phyloP scores from a whole-genome alignment of 2,329 filamentous ascomycete genomes.

The Westerdykella ornata region DNA sequence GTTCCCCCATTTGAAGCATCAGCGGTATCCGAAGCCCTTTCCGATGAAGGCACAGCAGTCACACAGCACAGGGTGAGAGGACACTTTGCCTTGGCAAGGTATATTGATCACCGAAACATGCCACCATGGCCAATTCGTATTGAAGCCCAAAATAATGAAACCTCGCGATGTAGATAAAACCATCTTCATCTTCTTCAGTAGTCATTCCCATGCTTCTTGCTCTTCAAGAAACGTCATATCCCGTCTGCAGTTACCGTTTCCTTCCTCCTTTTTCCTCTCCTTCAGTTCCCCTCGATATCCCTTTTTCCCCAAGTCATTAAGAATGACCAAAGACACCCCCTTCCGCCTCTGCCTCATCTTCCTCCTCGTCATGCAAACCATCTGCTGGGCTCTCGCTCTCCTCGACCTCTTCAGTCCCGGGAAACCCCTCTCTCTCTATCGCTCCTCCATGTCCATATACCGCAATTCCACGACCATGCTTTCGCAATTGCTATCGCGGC shows the following conservation, averaged over 20 bases:
- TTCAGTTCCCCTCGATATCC: neutral
- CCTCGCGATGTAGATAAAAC: neutral
- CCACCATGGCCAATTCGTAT: slow-evolving; percentile 3
- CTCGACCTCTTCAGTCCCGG: slow-evolving; percentile 28
- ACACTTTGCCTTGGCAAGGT: neutral
- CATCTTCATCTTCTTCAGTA: neutral
- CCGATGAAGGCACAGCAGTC: no score
- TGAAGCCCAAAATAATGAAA: no score
- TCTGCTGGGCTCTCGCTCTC: slow-evolving; percentile 27
- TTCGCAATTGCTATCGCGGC: slow-evolving; percentile 13
- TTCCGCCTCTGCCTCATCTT: slow-evolving; percentile 26
- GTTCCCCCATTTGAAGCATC: no score
- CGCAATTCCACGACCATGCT: slow-evolving; percentile 16
- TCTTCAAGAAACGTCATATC: neutral
- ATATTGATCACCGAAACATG: neutral
- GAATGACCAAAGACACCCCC: slow-evolving; percentile 24
- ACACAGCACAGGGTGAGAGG: neutral
- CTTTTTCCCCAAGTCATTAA: neutral
- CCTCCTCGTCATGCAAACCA: slow-evolving; percentile 26
- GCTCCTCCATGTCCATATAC: slow-evolving; percentile 1
- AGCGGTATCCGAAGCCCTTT: no score
- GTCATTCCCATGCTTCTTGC: neutral
- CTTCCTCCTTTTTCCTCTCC: neutral
- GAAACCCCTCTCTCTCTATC: slow-evolving; percentile 16
- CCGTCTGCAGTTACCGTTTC: neutral